These are phyloP conservation scores for Blumeria graminis DNA, from an alignment of 2,329 filamentous ascomycete genomes.

Conservation along the genomic window DNA sequence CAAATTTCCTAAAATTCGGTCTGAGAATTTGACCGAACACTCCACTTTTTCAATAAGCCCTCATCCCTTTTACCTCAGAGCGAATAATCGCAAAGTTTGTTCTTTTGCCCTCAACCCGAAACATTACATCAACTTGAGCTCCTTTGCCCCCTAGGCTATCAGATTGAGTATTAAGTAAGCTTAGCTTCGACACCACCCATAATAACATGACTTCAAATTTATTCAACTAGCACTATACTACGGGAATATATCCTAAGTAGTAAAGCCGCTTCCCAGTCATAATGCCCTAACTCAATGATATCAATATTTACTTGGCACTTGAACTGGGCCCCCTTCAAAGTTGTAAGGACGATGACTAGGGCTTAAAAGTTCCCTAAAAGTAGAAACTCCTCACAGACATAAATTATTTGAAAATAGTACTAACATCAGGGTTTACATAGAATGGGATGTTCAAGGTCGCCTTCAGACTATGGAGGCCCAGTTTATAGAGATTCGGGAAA, in stretches of 20 bases:
- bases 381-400: slow-evolving; percentile 46
- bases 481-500: slow-evolving; percentile 45
- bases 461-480: slow-evolving; percentile 55
- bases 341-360: slow-evolving; percentile 20
- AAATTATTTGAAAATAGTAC: slow-evolving; percentile 1
- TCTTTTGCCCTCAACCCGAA: not conserved
- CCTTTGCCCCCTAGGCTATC: not conserved
- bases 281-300: no score
- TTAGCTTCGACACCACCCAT: no score
- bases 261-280: no score
- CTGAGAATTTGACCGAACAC: not conserved
- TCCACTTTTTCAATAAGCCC: not conserved
- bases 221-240: no score
- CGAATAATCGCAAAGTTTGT: not conserved
- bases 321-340: not conserved
- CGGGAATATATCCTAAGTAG: no score
- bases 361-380: slow-evolving; percentile 28
- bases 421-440: slow-evolving; percentile 22
- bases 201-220: no score
- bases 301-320: no score
- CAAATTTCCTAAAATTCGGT: not conserved
- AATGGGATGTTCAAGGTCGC: slow-evolving; percentile 56
- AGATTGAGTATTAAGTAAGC: no score
- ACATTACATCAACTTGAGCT: not conserved
- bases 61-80: not conserved